A percentile compares a stretch with the other conserved stretches of the same genome.
Evolutionary conservation across 2,329 filamentous ascomycete species (phyloP).

Genomic region (Sclerotinia subarctica): DNA sequence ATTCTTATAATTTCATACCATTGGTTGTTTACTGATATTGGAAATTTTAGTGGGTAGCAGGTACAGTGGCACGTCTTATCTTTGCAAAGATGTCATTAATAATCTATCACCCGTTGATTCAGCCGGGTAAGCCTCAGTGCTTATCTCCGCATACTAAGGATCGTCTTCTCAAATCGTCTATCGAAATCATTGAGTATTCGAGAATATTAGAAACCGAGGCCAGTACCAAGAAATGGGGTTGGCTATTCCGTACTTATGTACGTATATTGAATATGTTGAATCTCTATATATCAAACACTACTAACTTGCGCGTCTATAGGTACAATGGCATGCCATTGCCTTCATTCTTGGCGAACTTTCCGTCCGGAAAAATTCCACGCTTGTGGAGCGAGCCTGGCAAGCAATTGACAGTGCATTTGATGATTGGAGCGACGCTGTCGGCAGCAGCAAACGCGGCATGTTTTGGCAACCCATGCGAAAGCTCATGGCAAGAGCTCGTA

Average conservation of each 20-base stretch:
- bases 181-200: constrained; percentile 44
- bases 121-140: constrained; percentile 33
- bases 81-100: constrained; percentile 43
- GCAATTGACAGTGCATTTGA: constrained; percentile 39
- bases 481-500: constrained; percentile 56
- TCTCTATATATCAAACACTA: not conserved
- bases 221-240: constrained; percentile 43
- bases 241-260: constrained; percentile 41
- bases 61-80: constrained; percentile 43
- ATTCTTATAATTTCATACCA: not conserved
- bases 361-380: constrained; percentile 38
- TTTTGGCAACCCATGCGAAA: constrained; percentile 62
- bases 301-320: not conserved
- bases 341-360: constrained; percentile 44
- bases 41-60: constrained; percentile 44
- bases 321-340: constrained; percentile 47
- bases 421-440: constrained; percentile 29
- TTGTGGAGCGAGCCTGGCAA: constrained; percentile 44
- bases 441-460: constrained; percentile 49
- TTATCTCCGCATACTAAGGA: constrained; percentile 40
- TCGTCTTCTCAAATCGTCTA: constrained; percentile 41
- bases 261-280: not conserved
- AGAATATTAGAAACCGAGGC: constrained; percentile 41
- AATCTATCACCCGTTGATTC: constrained; percentile 39
- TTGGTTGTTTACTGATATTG: constrained; percentile 3